phyloP scores from a whole-genome alignment of 306 rosid genomes.

The Aeschynomene evenia region DNA sequence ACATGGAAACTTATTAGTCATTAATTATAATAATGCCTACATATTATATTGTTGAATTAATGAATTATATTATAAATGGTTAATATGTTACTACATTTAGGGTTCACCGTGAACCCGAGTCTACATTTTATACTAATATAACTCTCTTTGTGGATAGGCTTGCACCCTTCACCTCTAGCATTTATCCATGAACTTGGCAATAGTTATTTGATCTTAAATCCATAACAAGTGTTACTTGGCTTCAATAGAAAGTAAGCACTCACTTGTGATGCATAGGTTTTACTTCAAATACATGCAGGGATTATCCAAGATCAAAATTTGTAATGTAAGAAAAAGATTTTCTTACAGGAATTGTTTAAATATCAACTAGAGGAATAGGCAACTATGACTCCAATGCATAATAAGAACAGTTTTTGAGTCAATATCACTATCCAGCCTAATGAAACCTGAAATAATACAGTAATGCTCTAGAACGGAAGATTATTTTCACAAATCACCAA shows the following conservation, averaged over 20 bases:
- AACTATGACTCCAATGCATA: background rate
- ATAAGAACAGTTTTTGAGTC: background rate
- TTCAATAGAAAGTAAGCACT: background rate
- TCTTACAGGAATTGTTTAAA: background rate
- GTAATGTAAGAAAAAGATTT: background rate
- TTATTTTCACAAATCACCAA: constrained; percentile 7
- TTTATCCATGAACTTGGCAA: background rate
- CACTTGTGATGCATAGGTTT: background rate
- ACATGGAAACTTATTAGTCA: too few species aligned
- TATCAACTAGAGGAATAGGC: background rate
- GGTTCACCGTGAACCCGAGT: too few species aligned
- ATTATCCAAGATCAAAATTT: background rate
- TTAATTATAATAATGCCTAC: too few species aligned
- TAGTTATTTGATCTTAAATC: background rate
- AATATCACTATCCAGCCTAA: background rate
- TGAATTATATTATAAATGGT: too few species aligned
- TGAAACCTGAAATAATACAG: background rate
- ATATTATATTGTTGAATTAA: too few species aligned
- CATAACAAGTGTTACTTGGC: background rate
- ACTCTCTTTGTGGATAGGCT: too few species aligned
- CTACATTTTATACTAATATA: too few species aligned
- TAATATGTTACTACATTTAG: too few species aligned
- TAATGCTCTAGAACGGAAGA: background rate
- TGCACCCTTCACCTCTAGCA: background rate
- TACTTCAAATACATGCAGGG: constrained; percentile 1